Base-by-base conservation (phyloP, 192 early-diverging fungal species). In the Ambispora gerdemannii region DNA sequence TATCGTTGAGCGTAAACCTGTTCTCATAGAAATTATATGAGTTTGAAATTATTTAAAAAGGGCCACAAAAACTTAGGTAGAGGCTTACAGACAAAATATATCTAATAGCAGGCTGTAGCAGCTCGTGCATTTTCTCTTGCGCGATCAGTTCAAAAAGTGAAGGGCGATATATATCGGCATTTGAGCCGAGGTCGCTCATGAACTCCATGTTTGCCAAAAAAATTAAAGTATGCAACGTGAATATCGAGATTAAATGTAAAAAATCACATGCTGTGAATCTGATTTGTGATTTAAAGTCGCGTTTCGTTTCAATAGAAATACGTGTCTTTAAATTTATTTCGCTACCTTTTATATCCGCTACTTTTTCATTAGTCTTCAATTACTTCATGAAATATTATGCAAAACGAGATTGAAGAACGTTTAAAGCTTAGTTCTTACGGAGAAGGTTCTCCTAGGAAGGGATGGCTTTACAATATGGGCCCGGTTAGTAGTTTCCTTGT, bases 401-500 rank as follows among this genome's bases (percentile, higher is more conserved):
- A 43, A 6, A 43, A 43, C 38, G 38, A 43, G 15, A 43, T 43
- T 43, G 38, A 43, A 43, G 7, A 43, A 43, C 6, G 15, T 43
- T 15, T 43, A 6, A 43, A 15, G 15, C 38, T 43, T 43, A 10
- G 6, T 43, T 43, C 38, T 6, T 89, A 89, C 72, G 84, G 90
- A 31, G 86, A 91, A 63, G 91, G 91, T 10, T 87, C 89, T 11
- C 78, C 81, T 49, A 82, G 84, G 20, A 70, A 90, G 2, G 97
- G 97, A 0, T 99, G 97, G 97, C 81, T 99, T 34, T 86, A 96
- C 31, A 99, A 99, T 83, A 96, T 97, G 84, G 91, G 95, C 71
- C 80, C 90, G 59, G 92, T 93, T 83, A 74, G 85, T 50, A 59
- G 7, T 1, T 19, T 25, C 31, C 17, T 49, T 63, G 61, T 71